These are phyloP conservation scores for Zasmidium citrigriseum DNA, from an alignment of 2,329 filamentous ascomycete species.

Conservation along the genomic window DNA sequence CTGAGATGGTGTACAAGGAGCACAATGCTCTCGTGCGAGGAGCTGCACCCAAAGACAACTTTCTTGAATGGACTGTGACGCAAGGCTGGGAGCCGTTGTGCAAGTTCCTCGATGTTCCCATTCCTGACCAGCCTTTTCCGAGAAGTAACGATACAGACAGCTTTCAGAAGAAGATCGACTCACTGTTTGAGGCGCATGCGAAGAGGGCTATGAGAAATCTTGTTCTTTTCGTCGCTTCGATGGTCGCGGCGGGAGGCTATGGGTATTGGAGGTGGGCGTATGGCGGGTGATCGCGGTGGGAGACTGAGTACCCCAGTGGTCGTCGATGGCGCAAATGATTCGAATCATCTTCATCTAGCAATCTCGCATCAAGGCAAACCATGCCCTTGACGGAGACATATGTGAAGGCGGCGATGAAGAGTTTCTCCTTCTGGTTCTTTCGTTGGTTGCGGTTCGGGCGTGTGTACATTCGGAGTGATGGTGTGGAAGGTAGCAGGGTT, in stretches of 20 bases:
- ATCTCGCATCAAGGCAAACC: no score
- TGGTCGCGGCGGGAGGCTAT: neutral
- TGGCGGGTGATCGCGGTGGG: no score
- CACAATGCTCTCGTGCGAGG: neutral
- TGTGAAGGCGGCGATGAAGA: no score
- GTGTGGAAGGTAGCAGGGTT: no score
- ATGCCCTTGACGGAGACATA: no score
- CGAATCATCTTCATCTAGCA: no score
- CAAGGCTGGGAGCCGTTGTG: conserved; percentile 5
- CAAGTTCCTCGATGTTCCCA: neutral
- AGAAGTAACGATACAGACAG: neutral
- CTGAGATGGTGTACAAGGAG: neutral
- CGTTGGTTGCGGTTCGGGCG: no score
- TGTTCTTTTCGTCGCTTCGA: neutral
- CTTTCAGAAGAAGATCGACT: neutral
- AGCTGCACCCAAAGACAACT: neutral
- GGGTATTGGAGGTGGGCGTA: neutral
- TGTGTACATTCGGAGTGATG: no score
- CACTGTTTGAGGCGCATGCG: neutral
- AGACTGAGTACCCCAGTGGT: no score
- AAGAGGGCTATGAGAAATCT: conserved; percentile 1
- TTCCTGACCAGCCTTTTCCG: neutral
- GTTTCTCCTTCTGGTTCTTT: no score
- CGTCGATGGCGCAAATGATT: no score
- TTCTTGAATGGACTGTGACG: conserved; percentile 1